Evolutionary conservation across 139 green algal genomes (phyloP).

Genomic region (Astrephomene gubernaculifera): DNA sequence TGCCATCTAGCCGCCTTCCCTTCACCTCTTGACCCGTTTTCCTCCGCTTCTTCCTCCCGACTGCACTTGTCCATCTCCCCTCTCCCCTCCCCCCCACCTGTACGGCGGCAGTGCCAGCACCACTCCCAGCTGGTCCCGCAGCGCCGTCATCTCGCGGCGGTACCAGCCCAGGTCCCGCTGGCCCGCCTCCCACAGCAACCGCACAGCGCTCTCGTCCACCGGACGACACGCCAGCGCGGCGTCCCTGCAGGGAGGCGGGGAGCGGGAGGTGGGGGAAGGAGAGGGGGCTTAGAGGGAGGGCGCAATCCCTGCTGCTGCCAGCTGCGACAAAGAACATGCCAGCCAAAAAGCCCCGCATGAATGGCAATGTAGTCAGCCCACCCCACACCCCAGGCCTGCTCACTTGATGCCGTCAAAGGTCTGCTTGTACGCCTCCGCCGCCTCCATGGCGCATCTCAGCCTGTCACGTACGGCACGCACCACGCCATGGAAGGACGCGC

Average conservation of each 20-base stretch:
- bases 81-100: constrained; percentile 25
- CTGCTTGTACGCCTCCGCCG: constrained; percentile 54
- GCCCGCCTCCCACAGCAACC: constrained; percentile 34
- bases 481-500: constrained; percentile 46
- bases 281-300: neutral
- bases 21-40: no score
- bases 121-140: constrained; percentile 47
- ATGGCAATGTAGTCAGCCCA: no score
- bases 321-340: neutral
- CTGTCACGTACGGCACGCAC: constrained; percentile 46
- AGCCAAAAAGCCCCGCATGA: no score
- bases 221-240: constrained; percentile 44
- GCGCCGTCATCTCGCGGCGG: constrained; percentile 40
- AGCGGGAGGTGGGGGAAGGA: neutral
- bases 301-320: neutral
- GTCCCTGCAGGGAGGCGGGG: constrained; percentile 35
- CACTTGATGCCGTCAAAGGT: constrained; percentile 54
- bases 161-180: constrained; percentile 53
- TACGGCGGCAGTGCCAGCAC: constrained; percentile 40
- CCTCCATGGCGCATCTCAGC: constrained; percentile 51
- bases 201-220: constrained; percentile 35
- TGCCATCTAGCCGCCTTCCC: no score
- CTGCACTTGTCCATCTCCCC: no score
- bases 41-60: no score
- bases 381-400: neutral